Evolutionary conservation across 805 yeast species (phyloP), one percentile per base, ranked within the genome.

Genomic region (Yamadazyma olivae): DNA sequence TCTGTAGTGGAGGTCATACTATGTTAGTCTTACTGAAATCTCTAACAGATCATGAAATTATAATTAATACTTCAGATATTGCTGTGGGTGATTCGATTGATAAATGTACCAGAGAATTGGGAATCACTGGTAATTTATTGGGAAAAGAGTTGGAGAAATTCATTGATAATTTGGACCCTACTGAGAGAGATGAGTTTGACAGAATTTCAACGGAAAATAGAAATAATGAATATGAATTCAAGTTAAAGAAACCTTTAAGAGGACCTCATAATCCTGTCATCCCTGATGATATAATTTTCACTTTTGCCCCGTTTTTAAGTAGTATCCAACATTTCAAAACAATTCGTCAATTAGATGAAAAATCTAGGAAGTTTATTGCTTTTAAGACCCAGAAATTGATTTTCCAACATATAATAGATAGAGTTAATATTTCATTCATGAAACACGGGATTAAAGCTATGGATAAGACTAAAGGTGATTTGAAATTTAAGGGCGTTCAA

Each of bases 1-100:
- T 93, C 20, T 90, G 81, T 13, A 83, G 95, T 49, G 99, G 99
- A 0, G 99, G 99, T 0, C 99, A 93, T 53, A 90, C 98, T 0
- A 79, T 88, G 79, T 63, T 90, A 17, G 95, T 91, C 1, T 64
- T 77, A 6, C 81, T 90, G 37, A 61, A 57, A 20, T 63, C 81
- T 13, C 48, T 88, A 1, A 42, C 67, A 0, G 71, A 82, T 2
- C 99, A 93, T 61, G 79, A 78, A 39, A 74, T 91, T 1, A 55
- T 88, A 3, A 77, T 82, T 15, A 74, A 89, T 49, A 85, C 95
- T 0, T 60, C 78, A 14, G 99, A 90, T 53, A 84, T 88, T 19
- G 97, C 99, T 0, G 83, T 83, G 3, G 99, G 99, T 0, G 96
- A 91, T 57, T 83, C 96, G 0, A 58, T 93, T 16, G 99, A 93